Percentiles rank a stretch among this genome's conserved stretches.
These are phyloP conservation scores for Pseudogymnoascus sp. DNA, from an alignment of 2,329 filamentous ascomycete genomes.

Conservation along the genomic window DNA sequence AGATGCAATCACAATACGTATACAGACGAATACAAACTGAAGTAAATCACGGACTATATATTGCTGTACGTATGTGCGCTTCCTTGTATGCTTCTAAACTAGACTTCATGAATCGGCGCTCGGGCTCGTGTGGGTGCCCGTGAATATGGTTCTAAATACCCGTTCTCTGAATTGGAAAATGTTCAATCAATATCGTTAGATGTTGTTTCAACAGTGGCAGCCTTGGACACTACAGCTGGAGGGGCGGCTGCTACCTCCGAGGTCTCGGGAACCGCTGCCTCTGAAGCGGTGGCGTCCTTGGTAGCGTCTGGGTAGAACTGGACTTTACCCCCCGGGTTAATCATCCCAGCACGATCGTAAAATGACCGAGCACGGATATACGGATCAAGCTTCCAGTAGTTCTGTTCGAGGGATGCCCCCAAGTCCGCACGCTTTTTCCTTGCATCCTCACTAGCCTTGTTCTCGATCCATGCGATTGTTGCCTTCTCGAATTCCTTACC, in stretches of 20 bases:
- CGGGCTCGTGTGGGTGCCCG: background rate
- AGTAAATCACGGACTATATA: constrained; percentile 6
- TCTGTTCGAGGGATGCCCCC: constrained; percentile 55
- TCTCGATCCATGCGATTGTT: constrained; percentile 67
- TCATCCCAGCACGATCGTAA: constrained; percentile 73
- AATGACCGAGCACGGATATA: constrained; percentile 74
- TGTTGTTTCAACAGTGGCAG: constrained; percentile 19
- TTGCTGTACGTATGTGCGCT: constrained; percentile 12
- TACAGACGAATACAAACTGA: background rate
- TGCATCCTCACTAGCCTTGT: constrained; percentile 36
- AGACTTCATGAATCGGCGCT: background rate
- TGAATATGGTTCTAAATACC: constrained; percentile 8
- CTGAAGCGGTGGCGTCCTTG: constrained; percentile 12
- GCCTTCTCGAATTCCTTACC: constrained; percentile 65
- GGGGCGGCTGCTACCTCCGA: constrained; percentile 8
- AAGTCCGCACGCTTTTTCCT: constrained; percentile 52
- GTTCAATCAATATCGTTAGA: constrained; percentile 25
- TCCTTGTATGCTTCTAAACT: background rate
- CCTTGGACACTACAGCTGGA: constrained; percentile 12
- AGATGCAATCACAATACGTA: background rate
- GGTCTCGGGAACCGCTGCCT: background rate
- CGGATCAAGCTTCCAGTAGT: constrained; percentile 87
- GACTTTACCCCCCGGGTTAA: constrained; percentile 58
- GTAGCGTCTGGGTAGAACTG: constrained; percentile 53
- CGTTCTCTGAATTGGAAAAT: background rate